Conservation (phyloP, 2,329 filamentous ascomycete genomes). For the Aspergillus brasiliensis region DNA sequence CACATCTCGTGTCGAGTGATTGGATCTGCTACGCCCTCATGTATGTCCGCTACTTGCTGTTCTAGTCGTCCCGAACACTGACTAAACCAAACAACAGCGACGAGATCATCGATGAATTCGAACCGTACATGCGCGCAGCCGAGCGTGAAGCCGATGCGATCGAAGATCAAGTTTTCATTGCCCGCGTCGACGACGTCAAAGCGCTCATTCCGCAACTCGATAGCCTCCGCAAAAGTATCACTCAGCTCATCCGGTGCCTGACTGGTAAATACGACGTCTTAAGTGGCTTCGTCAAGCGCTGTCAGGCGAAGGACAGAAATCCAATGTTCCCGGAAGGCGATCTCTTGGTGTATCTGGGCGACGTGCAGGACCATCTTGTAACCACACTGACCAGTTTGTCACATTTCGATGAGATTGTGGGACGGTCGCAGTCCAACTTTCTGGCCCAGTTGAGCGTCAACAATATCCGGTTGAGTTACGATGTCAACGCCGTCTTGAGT, state of each 20-base stretch:
- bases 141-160: slow-evolving; percentile 86
- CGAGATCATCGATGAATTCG: slow-evolving; percentile 94
- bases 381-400: slow-evolving; percentile 94
- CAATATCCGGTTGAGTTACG: slow-evolving; percentile 81
- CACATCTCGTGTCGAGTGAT: slow-evolving; percentile 86
- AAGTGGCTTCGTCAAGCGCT: slow-evolving; percentile 93
- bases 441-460: slow-evolving; percentile 90
- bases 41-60: slow-evolving; percentile 52
- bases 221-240: slow-evolving; percentile 86
- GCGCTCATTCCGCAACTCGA: slow-evolving; percentile 83
- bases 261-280: slow-evolving; percentile 96
- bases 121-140: slow-evolving; percentile 78
- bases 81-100: slow-evolving; percentile 57
- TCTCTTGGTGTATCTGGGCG: slow-evolving; percentile 89
- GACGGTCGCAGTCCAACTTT: slow-evolving; percentile 89
- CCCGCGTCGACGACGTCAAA: slow-evolving; percentile 83
- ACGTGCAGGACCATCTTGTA: slow-evolving; percentile 97
- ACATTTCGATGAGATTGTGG: slow-evolving; percentile 96
- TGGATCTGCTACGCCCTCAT: slow-evolving; percentile 99
- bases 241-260: slow-evolving; percentile 83
- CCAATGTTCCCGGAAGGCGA: slow-evolving; percentile 90
- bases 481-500: slow-evolving; percentile 81
- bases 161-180: slow-evolving; percentile 92
- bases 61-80: neutral
- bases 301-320: slow-evolving; percentile 79